Percentiles rank a stretch among this genome's conserved stretches.
Conservation (phyloP, 2,329 filamentous ascomycete species). For the Exophiala xenobiotica region DNA sequence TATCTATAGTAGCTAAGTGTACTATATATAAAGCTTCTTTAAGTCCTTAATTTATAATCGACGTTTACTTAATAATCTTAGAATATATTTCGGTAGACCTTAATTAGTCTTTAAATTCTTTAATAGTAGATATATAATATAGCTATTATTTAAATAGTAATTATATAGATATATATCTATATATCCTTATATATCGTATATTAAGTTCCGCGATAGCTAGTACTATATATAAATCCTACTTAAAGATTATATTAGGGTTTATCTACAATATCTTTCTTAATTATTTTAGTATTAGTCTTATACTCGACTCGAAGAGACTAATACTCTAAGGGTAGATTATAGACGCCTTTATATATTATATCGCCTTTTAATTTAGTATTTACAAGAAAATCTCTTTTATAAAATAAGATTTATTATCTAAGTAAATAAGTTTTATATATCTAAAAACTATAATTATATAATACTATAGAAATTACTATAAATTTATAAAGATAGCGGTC, state of each 20-base stretch:
- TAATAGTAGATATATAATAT: not conserved
- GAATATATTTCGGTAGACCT: not conserved
- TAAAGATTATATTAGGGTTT: not conserved
- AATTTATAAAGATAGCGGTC: not conserved
- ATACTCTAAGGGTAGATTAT: not conserved
- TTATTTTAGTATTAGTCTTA: not conserved
- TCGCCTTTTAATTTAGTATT: not conserved
- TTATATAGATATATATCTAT: not conserved
- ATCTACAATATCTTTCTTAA: not conserved
- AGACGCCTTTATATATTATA: not conserved
- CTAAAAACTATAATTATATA: not conserved
- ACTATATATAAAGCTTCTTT: not conserved
- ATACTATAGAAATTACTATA: not conserved
- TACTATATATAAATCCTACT: not conserved
- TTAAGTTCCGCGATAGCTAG: not conserved
- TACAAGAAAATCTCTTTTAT: not conserved
- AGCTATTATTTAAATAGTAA: not conserved
- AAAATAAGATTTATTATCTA: not conserved
- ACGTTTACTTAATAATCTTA: not conserved
- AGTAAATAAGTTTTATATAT: not conserved
- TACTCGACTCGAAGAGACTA: not conserved
- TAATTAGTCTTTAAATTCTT: not conserved
- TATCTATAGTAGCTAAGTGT: not conserved
- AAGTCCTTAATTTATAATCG: not conserved
- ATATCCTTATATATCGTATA: not conserved